Evolutionary conservation across 2,329 filamentous ascomycete genomes (phyloP), one percentile per base, ranked within the genome.

Genomic region (Colletotrichum simmondsii): DNA sequence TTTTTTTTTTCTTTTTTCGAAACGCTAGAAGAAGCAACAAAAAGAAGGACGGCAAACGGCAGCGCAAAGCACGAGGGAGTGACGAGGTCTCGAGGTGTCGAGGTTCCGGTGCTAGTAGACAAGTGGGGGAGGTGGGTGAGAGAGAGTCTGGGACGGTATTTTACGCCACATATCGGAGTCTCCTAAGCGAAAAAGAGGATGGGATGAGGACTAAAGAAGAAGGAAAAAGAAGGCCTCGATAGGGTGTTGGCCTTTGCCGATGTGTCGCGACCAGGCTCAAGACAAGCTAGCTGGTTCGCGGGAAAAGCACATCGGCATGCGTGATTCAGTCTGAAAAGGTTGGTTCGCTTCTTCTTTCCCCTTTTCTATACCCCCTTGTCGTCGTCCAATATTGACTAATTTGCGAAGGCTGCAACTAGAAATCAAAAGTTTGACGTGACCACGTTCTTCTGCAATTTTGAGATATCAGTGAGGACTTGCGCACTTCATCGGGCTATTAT

Each of bases 301-400:
- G 26, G n/a, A 35, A n/a, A n/a, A 37, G 52, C 68, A 72, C 63
- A 62, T 73, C 71, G 71, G 71, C 71, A 72, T 56, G 30, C 32
- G 68, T 53, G 52, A 30, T 32, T 42, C 57, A 42, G 68, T 67
- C 68, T 24, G 42, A 26, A 62, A 73, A 68, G 68, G 67, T 71
- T 59, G 57, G 62, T 72, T 11, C 1, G 7, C 32, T 35, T 35
- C 32, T 35, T 35, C 32, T 37, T 22, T 10, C 10, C 14, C 19
- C 16, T 19, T n/a, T 11, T 42, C 5, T 42, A 16, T 11, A 14
- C 5, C 42, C 7, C 30, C 49, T 30, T 16, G 14, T 42, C 37
- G 26, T 30, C 32, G 22, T 28, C 30, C 2, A 62, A 56, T 54
- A 56, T 66, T 73, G 30, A 73, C 71, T 54, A 19, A 26, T 10